Conservation (phyloP, 495 filamentous ascomycete genomes). For the Hypoxylon fragiforme region DNA sequence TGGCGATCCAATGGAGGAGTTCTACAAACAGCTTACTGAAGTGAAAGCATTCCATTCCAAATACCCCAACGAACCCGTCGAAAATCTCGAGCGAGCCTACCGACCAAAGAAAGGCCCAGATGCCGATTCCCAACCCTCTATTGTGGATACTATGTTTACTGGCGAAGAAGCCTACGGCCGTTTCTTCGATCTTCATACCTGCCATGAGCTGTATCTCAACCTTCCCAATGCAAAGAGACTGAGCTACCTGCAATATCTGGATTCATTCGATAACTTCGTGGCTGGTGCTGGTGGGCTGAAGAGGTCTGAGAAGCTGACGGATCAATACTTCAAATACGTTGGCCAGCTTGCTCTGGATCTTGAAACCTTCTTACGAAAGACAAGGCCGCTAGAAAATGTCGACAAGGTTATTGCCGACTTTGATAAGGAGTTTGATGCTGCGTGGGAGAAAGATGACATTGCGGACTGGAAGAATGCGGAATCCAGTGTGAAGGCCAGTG, state of each 20-base stretch:
- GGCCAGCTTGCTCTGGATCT: conserved; percentile 78
- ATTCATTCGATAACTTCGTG: conserved; percentile 82
- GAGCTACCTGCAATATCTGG: conserved; percentile 88
- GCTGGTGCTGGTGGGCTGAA: conserved; percentile 72
- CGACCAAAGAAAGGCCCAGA: conserved; percentile 62
- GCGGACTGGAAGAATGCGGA: conserved; percentile 75
- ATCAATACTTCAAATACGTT: conserved; percentile 89
- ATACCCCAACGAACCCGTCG: conserved; percentile 92
- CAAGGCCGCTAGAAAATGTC: conserved; percentile 78
- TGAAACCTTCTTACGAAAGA: conserved; percentile 81
- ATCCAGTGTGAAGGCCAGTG: conserved; percentile 39
- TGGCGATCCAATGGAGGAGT: conserved; percentile 88
- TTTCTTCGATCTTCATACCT: conserved; percentile 80
- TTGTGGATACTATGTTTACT: conserved; percentile 90
- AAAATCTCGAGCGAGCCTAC: conserved; percentile 93
- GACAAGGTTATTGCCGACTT: conserved; percentile 74
- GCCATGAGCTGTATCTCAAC: conserved; percentile 89
- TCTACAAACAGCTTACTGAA: conserved; percentile 79
- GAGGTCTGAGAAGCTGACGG: conserved; percentile 78
- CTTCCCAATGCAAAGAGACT: conserved; percentile 79
- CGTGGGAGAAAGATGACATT: conserved; percentile 78
- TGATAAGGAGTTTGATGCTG: conserved; percentile 78
- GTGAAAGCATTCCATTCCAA: conserved; percentile 86
- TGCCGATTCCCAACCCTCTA: conserved; percentile 68
- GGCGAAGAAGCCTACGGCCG: conserved; percentile 92